A percentile compares a stretch with the other conserved stretches of the same genome.
These are phyloP conservation scores for Eucalyptus pauciflora DNA, from an alignment of 345 rosid species.

Conservation along the genomic window DNA sequence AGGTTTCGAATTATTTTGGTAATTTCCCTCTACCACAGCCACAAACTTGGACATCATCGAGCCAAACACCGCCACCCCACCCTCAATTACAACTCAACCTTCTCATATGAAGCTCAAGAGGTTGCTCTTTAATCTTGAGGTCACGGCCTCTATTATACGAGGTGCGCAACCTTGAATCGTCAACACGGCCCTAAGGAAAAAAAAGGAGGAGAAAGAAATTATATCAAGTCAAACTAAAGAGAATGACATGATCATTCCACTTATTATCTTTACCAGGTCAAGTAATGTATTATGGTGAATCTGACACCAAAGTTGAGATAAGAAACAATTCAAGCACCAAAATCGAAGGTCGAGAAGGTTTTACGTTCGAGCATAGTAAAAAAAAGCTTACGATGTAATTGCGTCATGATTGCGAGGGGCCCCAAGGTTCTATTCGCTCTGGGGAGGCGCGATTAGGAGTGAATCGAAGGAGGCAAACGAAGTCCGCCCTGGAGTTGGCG, in stretches of 20 bases:
- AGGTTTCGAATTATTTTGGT: background rate
- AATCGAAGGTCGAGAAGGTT: accelerated
- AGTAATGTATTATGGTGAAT: accelerated
- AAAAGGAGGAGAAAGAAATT: background rate
- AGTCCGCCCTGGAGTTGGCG: background rate
- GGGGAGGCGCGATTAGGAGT: background rate
- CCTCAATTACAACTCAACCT: background rate
- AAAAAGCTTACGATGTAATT: background rate
- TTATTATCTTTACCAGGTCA: background rate
- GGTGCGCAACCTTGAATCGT: background rate
- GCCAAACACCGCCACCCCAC: background rate
- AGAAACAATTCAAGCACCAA: no score
- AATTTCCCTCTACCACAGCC: background rate
- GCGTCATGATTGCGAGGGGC: background rate
- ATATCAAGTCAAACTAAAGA: accelerated
- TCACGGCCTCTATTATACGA: background rate
- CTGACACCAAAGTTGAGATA: accelerated
- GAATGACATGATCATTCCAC: background rate
- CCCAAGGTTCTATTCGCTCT: no score
- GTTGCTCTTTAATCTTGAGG: background rate
- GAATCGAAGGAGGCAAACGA: background rate
- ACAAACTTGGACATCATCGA: accelerated
- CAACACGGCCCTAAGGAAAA: accelerated
- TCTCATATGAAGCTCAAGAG: background rate
- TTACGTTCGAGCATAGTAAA: no score